phyloP scores from a whole-genome alignment of 257 asterid genomes.

The Primulina eburnea region DNA sequence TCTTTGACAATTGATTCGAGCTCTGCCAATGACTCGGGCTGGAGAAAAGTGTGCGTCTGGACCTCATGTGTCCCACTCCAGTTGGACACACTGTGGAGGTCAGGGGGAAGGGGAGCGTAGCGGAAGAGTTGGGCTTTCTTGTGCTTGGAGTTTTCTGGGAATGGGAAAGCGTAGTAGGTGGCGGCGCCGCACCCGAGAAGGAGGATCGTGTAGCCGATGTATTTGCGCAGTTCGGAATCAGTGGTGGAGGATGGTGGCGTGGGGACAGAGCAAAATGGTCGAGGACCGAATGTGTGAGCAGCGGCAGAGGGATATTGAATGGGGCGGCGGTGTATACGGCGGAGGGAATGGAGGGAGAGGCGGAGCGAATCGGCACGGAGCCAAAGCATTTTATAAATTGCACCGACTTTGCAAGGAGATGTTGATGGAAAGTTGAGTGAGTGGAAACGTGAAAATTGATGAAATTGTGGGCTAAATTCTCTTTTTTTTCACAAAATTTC shows the following conservation, averaged over 20 bases:
- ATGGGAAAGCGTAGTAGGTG: slow-evolving; percentile 89
- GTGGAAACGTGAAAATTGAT: not conserved
- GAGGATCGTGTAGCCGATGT: slow-evolving; percentile 79
- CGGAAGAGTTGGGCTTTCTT: slow-evolving; percentile 85
- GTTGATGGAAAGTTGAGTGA: not conserved
- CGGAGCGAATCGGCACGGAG: slow-evolving; percentile 33
- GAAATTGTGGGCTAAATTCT: too few species aligned
- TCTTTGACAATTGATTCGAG: slow-evolving; percentile 60
- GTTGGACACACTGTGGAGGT: slow-evolving; percentile 83
- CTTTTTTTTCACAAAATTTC: too few species aligned
- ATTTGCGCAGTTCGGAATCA: slow-evolving; percentile 80
- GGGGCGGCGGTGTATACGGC: slow-evolving; percentile 26
- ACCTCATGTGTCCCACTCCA: slow-evolving; percentile 99
- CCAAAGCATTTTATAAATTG: slow-evolving; percentile 51
- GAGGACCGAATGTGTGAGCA: slow-evolving; percentile 28
- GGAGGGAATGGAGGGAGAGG: slow-evolving; percentile 39
- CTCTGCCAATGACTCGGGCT: slow-evolving; percentile 63
- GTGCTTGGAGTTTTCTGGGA: slow-evolving; percentile 71
- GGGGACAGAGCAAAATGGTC: slow-evolving; percentile 37
- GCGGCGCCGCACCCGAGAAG: slow-evolving; percentile 76
- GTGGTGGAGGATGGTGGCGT: slow-evolving; percentile 45
- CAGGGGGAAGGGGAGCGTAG: slow-evolving; percentile 87
- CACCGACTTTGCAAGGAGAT: slow-evolving; percentile 27
- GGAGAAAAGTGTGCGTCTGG: slow-evolving; percentile 76
- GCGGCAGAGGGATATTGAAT: slow-evolving; percentile 20